phyloP scores from a whole-genome alignment of 768 basidiomycete species.

The Auriscalpium microsporum region DNA sequence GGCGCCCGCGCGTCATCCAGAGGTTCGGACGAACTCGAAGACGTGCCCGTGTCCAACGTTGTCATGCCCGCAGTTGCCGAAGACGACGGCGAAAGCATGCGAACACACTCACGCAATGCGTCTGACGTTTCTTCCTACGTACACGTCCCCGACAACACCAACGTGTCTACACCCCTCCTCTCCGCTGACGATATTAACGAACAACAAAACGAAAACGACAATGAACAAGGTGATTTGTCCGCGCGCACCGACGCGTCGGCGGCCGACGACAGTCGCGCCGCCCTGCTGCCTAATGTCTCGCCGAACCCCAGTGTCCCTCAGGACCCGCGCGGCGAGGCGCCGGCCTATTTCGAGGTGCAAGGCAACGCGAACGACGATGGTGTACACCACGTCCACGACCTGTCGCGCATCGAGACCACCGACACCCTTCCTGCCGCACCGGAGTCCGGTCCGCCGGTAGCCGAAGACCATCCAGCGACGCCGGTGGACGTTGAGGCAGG shows the following conservation, averaged over 20 bases:
- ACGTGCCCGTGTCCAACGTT: conserved; percentile 36
- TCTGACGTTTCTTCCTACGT: conserved; percentile 11
- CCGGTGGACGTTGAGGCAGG: neutral
- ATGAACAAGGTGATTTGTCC: neutral
- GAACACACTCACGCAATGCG: conserved; percentile 10
- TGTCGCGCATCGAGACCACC: conserved; percentile 7
- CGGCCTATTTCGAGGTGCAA: conserved; percentile 53
- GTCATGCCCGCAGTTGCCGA: conserved; percentile 24
- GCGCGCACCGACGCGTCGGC: conserved; percentile 11
- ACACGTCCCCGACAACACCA: conserved; percentile 6
- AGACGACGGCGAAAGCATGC: conserved; percentile 11
- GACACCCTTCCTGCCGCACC: conserved; percentile 11
- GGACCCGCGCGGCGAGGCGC: conserved; percentile 54
- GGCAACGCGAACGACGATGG: conserved; percentile 22
- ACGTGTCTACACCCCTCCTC: conserved; percentile 12
- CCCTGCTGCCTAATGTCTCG: conserved; percentile 16
- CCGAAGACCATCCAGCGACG: neutral
- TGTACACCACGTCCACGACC: neutral
- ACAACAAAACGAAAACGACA: conserved; percentile 4
- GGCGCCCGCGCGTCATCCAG: conserved; percentile 21
- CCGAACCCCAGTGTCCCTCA: neutral
- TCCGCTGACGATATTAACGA: conserved; percentile 5
- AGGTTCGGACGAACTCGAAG: conserved; percentile 46
- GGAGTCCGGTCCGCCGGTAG: neutral
- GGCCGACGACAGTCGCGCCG: neutral